Evolutionary conservation across 148 eudicot species (phyloP).

Genomic region (Vaccinium myrtillus): DNA sequence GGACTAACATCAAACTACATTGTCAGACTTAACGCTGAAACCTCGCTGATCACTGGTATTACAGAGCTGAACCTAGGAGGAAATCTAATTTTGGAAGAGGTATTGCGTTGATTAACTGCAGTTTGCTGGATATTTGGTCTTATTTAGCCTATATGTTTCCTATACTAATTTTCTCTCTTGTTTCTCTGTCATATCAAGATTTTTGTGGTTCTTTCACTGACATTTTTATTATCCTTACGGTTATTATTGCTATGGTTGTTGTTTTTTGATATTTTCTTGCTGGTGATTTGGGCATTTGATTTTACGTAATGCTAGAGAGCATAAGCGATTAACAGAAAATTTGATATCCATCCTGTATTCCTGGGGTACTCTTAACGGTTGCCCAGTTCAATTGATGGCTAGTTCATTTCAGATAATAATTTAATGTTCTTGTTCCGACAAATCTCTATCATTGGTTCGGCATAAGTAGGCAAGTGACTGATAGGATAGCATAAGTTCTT

Average conservation of each 20-base stretch:
- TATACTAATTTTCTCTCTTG: neutral
- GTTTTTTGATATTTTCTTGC: neutral
- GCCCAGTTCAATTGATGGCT: neutral
- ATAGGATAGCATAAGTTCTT: neutral
- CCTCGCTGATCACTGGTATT: slow-evolving; percentile 47
- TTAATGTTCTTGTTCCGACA: neutral
- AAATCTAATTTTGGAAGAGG: slow-evolving; percentile 72
- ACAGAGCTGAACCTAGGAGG: slow-evolving; percentile 76
- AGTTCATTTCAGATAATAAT: neutral
- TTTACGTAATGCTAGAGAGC: neutral
- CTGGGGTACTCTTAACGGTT: neutral
- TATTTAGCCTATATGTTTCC: neutral
- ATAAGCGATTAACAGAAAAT: neutral
- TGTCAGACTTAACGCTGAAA: slow-evolving; percentile 35
- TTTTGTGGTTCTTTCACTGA: neutral
- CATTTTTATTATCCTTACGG: too few relatives aligned
- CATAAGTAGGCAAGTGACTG: neutral
- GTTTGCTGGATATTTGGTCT: neutral
- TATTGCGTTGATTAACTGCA: slow-evolving; percentile 20
- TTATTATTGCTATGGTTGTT: neutral
- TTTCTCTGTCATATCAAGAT: neutral
- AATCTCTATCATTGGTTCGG: neutral
- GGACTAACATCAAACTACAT: slow-evolving; percentile 57
- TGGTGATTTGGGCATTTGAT: neutral
- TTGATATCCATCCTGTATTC: neutral